Evolutionary conservation across 805 yeast species (phyloP).

Genomic region (Zygotorulaspora chibaensis): DNA sequence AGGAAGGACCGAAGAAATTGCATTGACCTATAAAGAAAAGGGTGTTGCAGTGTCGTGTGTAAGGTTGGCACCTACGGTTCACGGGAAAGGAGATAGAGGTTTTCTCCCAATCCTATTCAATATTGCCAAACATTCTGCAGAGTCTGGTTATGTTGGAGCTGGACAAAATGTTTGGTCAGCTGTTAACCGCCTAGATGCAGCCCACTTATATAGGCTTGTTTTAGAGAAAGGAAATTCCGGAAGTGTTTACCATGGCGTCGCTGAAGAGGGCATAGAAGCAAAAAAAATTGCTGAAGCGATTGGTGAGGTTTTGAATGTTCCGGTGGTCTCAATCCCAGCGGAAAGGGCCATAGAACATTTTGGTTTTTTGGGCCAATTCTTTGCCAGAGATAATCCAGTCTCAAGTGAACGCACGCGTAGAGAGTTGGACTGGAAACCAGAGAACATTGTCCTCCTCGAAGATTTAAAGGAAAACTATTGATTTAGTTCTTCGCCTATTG

Average conservation of each 20-base stretch:
- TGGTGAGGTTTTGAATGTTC: conserved; percentile 18
- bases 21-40: conserved; percentile 17
- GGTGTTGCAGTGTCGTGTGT: conserved; percentile 30
- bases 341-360: conserved; percentile 14
- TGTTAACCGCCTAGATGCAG: conserved; percentile 35
- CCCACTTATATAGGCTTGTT: conserved; percentile 29
- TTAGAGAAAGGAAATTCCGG: conserved; percentile 30
- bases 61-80: conserved; percentile 36
- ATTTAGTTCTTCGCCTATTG: too few relatives aligned
- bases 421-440: conserved; percentile 31
- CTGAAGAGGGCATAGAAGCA: conserved; percentile 22
- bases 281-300: conserved; percentile 30
- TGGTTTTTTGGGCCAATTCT: conserved; percentile 15
- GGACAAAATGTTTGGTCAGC: conserved; percentile 35
- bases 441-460: conserved; percentile 17
- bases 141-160: conserved; percentile 37
- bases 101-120: conserved; percentile 26
- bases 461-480: conserved; percentile 22
- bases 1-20: conserved; percentile 13
- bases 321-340: conserved; percentile 13
- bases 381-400: conserved; percentile 11
- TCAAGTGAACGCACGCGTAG: conserved; percentile 19
- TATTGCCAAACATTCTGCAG: conserved; percentile 33
- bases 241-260: conserved; percentile 24
- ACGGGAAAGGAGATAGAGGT: conserved; percentile 32